Conservation (phyloP, 2,329 filamentous ascomycete genomes). For the Ascomycota sp. region DNA sequence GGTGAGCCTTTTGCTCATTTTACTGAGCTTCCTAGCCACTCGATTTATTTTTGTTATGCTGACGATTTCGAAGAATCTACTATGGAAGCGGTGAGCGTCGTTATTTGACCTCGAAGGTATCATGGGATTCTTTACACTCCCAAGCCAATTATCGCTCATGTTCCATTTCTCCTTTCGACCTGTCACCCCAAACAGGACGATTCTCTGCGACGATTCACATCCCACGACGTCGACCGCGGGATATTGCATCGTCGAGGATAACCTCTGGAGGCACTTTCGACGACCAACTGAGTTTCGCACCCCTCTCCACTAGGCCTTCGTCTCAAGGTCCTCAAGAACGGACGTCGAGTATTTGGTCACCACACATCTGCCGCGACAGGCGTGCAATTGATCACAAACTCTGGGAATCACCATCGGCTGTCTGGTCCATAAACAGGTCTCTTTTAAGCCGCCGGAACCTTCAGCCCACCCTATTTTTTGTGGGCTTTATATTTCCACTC, state of each 20-base stretch:
- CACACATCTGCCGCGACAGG: constrained; percentile 44
- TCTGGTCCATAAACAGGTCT: constrained; percentile 37
- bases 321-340: constrained; percentile 15
- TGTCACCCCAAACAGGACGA: no score
- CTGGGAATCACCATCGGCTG: constrained; percentile 53
- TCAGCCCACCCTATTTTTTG: constrained; percentile 51
- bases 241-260: no score
- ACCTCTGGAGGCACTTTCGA: no score
- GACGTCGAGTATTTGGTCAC: constrained; percentile 46
- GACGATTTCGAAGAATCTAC: constrained; percentile 45
- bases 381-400: constrained; percentile 34
- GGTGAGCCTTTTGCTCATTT: constrained; percentile 11
- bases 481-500: constrained; percentile 59
- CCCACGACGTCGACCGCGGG: no score
- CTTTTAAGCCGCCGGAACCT: constrained; percentile 44
- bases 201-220: no score
- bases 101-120: constrained; percentile 22
- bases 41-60: no score
- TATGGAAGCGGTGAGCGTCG: constrained; percentile 43
- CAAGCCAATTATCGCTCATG: constrained; percentile 25
- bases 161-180: constrained; percentile 10
- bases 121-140: constrained; percentile 23
- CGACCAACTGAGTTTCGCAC: no score
- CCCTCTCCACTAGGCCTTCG: no score
- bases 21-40: no score